Conservation (phyloP, 2,329 filamentous ascomycete species). For the Aspergillus sp. region DNA sequence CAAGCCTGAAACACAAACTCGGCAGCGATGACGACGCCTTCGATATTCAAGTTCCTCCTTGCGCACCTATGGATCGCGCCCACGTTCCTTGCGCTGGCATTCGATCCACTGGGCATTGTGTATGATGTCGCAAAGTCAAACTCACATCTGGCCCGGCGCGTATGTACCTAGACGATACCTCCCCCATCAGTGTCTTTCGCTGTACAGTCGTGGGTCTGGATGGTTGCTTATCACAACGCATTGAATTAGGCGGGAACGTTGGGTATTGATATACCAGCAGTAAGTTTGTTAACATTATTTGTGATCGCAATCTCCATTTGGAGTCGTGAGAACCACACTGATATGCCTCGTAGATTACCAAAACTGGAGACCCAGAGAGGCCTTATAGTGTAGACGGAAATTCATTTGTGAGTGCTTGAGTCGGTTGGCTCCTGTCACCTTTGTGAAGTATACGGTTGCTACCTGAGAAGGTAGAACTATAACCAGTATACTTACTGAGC, state of each 20-base stretch:
- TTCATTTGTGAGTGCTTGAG: constrained; percentile 20
- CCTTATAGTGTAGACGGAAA: constrained; percentile 26
- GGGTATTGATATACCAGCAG: constrained; percentile 11
- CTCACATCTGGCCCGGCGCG: constrained; percentile 1
- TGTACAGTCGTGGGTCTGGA: neutral
- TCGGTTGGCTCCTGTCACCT: neutral
- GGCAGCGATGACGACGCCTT: neutral
- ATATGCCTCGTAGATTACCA: constrained; percentile 13
- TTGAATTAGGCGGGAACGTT: constrained; percentile 9
- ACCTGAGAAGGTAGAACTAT: neutral
- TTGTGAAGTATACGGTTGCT: neutral
- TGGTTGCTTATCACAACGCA: neutral
- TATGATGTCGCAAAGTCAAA: neutral
- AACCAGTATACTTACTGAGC: neutral
- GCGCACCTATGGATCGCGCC: constrained; percentile 3
- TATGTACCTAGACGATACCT: neutral
- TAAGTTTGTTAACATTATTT: constrained; percentile 1
- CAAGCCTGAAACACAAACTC: neutral
- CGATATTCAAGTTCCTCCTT: neutral
- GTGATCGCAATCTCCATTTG: neutral
- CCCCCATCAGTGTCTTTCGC: no score
- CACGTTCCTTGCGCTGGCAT: neutral
- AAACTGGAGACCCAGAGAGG: constrained; percentile 19
- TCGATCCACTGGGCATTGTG: constrained; percentile 4
- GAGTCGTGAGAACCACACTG: neutral